phyloP scores from a whole-genome alignment of 192 early-diverging fungal genomes.

The Phlyctochytrium planicorne region DNA sequence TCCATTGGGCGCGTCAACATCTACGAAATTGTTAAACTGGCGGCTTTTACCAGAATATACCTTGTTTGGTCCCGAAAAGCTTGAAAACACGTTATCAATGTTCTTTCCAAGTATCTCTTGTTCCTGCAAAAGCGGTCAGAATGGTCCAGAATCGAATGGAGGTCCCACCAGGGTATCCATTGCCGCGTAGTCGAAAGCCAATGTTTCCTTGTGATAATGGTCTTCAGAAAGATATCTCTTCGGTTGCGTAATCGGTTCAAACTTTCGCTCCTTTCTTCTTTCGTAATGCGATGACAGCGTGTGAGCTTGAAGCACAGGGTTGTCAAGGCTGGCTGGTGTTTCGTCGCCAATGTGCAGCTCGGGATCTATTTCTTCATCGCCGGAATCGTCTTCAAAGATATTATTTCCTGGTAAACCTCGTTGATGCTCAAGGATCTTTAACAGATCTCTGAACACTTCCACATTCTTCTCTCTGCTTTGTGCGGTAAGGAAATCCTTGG shows the following conservation, averaged over 20 bases:
- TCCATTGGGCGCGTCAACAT: constrained; percentile 28
- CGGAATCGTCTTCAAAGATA: background rate
- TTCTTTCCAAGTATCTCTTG: no score
- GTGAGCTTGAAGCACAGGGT: constrained; percentile 40
- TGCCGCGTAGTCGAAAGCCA: background rate
- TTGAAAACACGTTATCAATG: no score
- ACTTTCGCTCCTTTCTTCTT: constrained; percentile 3
- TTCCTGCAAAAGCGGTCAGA: no score
- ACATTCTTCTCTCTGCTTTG: no score
- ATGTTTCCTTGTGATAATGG: background rate
- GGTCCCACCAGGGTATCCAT: no score
- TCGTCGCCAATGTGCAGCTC: background rate
- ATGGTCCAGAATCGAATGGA: no score
- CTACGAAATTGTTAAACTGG: background rate
- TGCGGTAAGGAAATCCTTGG: no score
- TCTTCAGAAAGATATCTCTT: constrained; percentile 14
- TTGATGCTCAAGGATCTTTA: no score
- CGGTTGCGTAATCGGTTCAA: constrained; percentile 9
- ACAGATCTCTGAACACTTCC: no score
- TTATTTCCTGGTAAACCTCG: no score
- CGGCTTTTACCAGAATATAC: no score
- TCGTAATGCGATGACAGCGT: constrained; percentile 13
- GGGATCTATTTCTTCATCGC: background rate
- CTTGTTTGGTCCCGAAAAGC: no score
- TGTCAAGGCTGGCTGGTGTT: constrained; percentile 11